Evolutionary conservation across 2,329 filamentous ascomycete genomes (phyloP), one percentile per base, ranked within the genome.

Genomic region (Alternaria tenuissima): DNA sequence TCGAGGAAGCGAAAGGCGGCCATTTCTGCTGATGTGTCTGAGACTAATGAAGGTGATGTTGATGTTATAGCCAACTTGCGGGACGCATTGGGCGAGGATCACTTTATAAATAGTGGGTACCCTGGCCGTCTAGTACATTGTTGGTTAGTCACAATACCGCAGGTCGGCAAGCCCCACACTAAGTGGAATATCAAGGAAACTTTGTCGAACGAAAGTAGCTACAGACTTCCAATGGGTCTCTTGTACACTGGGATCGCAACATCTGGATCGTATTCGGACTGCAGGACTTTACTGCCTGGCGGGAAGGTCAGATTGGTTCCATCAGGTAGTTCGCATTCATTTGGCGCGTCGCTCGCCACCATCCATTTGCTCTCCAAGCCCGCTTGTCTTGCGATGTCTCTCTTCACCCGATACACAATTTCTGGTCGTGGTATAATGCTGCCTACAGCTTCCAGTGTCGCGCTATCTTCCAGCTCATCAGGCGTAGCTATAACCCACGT

Each of bases 401-500:
- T 18, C 24, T 57, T 57, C 7, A 64, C 11, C 5, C 61, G 41
- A 48, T 59, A 59, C 24, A 64, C 20, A 9, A 54, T 57, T 3
- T 59, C 48, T n/a, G 55, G 57, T 12, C 36, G 48, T n/a, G 63
- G 63, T 4, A 41, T n/a, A 12, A 53, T 52, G 12, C 22, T 63
- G 7, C 47, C 16, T 36, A 55, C 20, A 6, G 49, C 12, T 12
- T 41, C 38, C 11, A 9, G 9, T 26, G 57, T 47, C 1, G 52
- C 55, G 6, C 55, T 52, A 28, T 54, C 41, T 16, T 66, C 57
- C 12, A 51, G 22, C 34, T 66, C 63, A 3, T 57, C 57, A 4
- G 61, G 61, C 28, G 39, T 54, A 20, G 57, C 52, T 7, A n/a
- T 62, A 8, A 64, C 49, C 56, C 52, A 57, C 2, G 60, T 54